phyloP scores from a whole-genome alignment of 2,329 filamentous ascomycete genomes.

The Cadophora sp. region DNA sequence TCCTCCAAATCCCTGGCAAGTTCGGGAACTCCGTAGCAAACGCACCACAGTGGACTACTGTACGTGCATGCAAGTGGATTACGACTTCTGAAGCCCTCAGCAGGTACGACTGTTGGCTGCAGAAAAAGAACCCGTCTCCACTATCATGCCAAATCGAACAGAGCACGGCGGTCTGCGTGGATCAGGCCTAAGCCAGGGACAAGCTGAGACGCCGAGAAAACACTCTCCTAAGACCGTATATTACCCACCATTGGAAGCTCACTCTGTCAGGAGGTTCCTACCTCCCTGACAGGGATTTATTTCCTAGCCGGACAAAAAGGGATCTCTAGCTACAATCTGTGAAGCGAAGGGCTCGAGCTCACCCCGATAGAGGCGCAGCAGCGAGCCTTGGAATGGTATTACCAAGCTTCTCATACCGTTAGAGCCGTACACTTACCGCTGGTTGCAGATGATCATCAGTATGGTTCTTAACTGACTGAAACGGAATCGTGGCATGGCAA shows the following conservation, averaged over 20 bases:
- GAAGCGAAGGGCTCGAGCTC: neutral
- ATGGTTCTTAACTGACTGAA: neutral
- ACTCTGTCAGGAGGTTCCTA: neutral
- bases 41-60: neutral
- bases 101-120: neutral
- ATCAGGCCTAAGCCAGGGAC: neutral
- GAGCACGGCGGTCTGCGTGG: neutral
- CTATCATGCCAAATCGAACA: neutral
- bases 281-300: neutral
- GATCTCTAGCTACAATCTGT: conserved; percentile 2
- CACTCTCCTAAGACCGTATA: neutral
- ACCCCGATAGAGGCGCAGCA: neutral
- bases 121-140: conserved; percentile 12
- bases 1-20: neutral
- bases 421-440: neutral
- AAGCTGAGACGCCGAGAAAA: neutral
- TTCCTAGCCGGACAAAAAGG: neutral
- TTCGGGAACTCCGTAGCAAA: conserved; percentile 4
- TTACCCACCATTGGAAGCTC: neutral
- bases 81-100: neutral
- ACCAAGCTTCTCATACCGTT: neutral
- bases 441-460: neutral
- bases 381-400: conserved; percentile 3
- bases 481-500: neutral
- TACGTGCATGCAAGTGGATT: neutral